A percentile compares a stretch with the other conserved stretches of the same genome.
Evolutionary conservation across 2,329 filamentous ascomycete genomes (phyloP).

Genomic region (Acrocalymma vagum): DNA sequence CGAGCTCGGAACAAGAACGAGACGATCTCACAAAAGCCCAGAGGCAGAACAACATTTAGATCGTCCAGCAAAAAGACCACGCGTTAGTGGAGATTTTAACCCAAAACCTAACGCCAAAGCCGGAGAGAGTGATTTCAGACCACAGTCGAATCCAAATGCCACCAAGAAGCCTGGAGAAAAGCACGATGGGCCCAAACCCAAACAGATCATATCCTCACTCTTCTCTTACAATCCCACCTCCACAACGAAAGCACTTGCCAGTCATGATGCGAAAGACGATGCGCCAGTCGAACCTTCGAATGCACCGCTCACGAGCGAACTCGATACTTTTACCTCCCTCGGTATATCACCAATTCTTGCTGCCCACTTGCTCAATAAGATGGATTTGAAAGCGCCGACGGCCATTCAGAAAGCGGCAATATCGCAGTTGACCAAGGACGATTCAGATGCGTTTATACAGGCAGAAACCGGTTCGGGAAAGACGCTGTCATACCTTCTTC

Average conservation of each 20-base stretch:
- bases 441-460: slow-evolving; percentile 93
- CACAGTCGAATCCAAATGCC: slow-evolving; percentile 35
- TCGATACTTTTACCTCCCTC: slow-evolving; percentile 85
- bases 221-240: slow-evolving; percentile 89
- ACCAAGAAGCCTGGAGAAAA: slow-evolving; percentile 41
- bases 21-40: slow-evolving; percentile 23
- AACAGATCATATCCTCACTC: slow-evolving; percentile 84
- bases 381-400: slow-evolving; percentile 89
- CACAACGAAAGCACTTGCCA: slow-evolving; percentile 66
- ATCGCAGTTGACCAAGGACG: slow-evolving; percentile 77
- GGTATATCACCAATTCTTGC: slow-evolving; percentile 84
- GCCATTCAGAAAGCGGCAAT: slow-evolving; percentile 94
- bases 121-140: slow-evolving; percentile 32
- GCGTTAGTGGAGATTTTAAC: slow-evolving; percentile 50
- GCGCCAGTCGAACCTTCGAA: slow-evolving; percentile 79
- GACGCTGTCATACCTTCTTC: slow-evolving; percentile 93
- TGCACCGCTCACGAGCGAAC: slow-evolving; percentile 83
- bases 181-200: slow-evolving; percentile 43
- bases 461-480: slow-evolving; percentile 98
- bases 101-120: slow-evolving; percentile 29
- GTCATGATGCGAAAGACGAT: slow-evolving; percentile 52
- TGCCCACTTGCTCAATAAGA: slow-evolving; percentile 82
- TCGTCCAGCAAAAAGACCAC: slow-evolving; percentile 43
- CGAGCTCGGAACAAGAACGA: slow-evolving; percentile 33
- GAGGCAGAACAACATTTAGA: slow-evolving; percentile 24